Percentiles rank a stretch among this genome's conserved stretches.
Conservation (phyloP, 768 basidiomycete species). For the Chalciporus sphaerocephalus region DNA sequence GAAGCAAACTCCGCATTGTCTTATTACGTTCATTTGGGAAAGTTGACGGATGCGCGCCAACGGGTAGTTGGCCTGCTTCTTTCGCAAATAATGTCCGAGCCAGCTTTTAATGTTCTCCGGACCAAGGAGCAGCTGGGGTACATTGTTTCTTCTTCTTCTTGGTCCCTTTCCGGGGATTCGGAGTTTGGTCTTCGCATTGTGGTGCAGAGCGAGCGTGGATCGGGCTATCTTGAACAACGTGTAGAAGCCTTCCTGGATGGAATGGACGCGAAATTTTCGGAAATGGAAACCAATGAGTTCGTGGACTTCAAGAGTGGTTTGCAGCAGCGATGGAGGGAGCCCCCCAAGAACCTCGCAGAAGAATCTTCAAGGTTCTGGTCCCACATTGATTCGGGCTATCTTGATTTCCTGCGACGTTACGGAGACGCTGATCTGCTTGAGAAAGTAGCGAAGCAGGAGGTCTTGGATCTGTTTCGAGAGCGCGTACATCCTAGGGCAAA, state of each 20-base stretch:
- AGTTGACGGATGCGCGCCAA: constrained; percentile 53
- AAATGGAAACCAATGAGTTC: constrained; percentile 71
- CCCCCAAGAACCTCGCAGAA: constrained; percentile 81
- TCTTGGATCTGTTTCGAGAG: constrained; percentile 64
- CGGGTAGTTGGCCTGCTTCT: constrained; percentile 72
- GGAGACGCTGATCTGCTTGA: constrained; percentile 67
- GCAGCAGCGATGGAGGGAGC: constrained; percentile 79
- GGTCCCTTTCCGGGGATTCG: constrained; percentile 57
- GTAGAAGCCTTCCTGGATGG: constrained; percentile 82
- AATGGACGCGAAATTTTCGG: constrained; percentile 64
- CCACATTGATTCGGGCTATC: constrained; percentile 73
- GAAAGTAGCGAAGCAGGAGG: constrained; percentile 67
- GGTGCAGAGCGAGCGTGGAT: constrained; percentile 82
- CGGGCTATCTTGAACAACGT: constrained; percentile 78
- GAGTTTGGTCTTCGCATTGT: constrained; percentile 77
- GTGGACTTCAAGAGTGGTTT: constrained; percentile 72
- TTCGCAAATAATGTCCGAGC: constrained; percentile 83
- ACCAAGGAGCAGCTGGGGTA: constrained; percentile 97
- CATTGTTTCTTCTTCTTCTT: constrained; percentile 63
- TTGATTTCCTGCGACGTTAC: constrained; percentile 79
- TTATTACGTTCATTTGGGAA: constrained; percentile 81
- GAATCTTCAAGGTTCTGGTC: constrained; percentile 67
- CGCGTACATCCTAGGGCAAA: constrained; percentile 66
- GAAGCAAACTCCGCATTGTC: constrained; percentile 84
- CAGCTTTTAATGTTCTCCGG: constrained; percentile 84